phyloP scores from a whole-genome alignment of 2,329 filamentous ascomycete genomes.

The Cryoendolithus antarcticus region DNA sequence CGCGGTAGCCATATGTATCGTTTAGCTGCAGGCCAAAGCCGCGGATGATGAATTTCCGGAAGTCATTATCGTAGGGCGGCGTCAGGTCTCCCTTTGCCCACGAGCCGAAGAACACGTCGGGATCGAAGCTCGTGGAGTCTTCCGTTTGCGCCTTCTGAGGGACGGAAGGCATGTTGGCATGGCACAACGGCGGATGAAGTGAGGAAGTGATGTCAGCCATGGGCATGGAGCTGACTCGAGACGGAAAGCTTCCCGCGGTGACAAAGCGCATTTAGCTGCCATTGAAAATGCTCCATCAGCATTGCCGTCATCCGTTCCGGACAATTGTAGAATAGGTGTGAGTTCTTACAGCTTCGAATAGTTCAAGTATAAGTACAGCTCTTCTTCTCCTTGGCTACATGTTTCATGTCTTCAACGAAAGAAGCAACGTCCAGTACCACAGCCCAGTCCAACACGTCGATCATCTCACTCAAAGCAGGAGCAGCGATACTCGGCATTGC shows the following conservation, averaged over 20 bases:
- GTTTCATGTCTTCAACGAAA: slow-evolving; percentile 10
- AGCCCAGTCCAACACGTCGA: slow-evolving; percentile 2
- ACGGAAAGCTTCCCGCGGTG: no score
- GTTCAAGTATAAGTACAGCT: slow-evolving; percentile 7
- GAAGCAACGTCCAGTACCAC: slow-evolving; percentile 1
- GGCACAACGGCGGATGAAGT: no score
- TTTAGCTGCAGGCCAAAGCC: slow-evolving; percentile 34
- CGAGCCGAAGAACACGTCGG: slow-evolving; percentile 31
- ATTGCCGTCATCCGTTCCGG: no score
- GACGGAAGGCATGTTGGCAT: slow-evolving; percentile 16
- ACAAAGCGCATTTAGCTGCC: no score
- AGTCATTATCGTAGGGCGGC: slow-evolving; percentile 30
- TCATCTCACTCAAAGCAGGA: slow-evolving; percentile 14
- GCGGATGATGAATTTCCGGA: slow-evolving; percentile 33
- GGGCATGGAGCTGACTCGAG: no score
- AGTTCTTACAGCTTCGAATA: no score
- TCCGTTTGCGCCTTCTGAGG: slow-evolving; percentile 25
- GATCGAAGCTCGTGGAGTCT: slow-evolving; percentile 32
- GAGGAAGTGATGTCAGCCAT: no score
- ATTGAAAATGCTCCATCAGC: no score
- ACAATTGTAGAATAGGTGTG: no score
- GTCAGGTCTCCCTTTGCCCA: slow-evolving; percentile 30
- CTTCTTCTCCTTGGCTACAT: neutral
- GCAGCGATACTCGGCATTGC: slow-evolving; percentile 22
- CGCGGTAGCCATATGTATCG: slow-evolving; percentile 40